Conservation (phyloP, 2,329 filamentous ascomycete species). For the Fusarium begoniae region DNA sequence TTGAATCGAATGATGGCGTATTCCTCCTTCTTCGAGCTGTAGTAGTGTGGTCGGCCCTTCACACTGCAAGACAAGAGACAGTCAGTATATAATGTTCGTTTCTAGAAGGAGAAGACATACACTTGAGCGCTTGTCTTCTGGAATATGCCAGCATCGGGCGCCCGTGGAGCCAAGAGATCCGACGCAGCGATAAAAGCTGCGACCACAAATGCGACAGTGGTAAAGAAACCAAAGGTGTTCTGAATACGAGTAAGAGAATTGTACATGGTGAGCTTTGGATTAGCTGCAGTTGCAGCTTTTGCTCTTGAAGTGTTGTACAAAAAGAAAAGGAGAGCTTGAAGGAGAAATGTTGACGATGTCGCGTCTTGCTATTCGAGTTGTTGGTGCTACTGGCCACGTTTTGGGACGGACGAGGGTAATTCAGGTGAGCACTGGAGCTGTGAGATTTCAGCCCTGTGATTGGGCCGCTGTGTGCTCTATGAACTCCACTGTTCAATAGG, state of each 20-base stretch:
- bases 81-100: not conserved
- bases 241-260: conserved; percentile 86
- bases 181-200: conserved; percentile 83
- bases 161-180: conserved; percentile 75
- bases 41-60: conserved; percentile 94
- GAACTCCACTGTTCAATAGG: not conserved
- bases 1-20: conserved; percentile 96
- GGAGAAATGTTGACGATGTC: conserved; percentile 23
- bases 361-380: conserved; percentile 28
- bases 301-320: conserved; percentile 1
- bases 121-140: conserved; percentile 83
- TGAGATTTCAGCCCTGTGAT: conserved; percentile 39
- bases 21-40: conserved; percentile 90
- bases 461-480: conserved; percentile 28
- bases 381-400: conserved; percentile 37
- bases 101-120: conserved; percentile 58
- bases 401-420: conserved; percentile 12
- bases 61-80: conserved; percentile 61
- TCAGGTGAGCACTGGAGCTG: conserved; percentile 21
- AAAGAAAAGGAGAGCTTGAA: not conserved
- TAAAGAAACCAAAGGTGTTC: conserved; percentile 98
- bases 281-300: conserved; percentile 28
- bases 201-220: conserved; percentile 86
- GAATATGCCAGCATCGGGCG: conserved; percentile 68
- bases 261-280: conserved; percentile 73